Base-by-base conservation (phyloP, 164 flowering plant genomes). In the Taxillus chinensis region DNA sequence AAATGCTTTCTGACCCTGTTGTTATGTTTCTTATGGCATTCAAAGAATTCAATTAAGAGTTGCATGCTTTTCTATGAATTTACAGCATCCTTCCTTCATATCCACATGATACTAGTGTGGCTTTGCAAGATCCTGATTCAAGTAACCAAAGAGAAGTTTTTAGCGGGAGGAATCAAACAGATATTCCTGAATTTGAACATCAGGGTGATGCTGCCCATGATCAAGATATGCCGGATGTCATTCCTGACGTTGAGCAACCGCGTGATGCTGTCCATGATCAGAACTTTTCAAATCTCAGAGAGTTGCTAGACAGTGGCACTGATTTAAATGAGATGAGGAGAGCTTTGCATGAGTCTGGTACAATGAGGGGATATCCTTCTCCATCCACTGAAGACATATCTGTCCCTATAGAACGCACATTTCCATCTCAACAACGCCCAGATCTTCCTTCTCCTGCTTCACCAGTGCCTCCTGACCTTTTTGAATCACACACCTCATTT, bases 161-260 rank as follows among this genome's bases (percentile, higher is more conserved):
- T 5, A 38, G 14, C 11, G 66, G 53, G 39, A 50, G 48, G 55
- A 62, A 73, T 48, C 80, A 69, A 39, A 63, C 13, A 15, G 67
- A 70, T 64, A 10, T 69, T 13, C 84, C 82, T 13, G 86, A 75
- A 52, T 64, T 76, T 16, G 98, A 92, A 77, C 60, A 74, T 37
- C 62, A 72, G 81, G 85, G 90, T 27, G 89, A 83, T 67, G 80
- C 80, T 62, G 62, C 40, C 42, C 76, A 55, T 73, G 80, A 74
- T 49, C 41, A 51, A 12, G 62, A 54, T 50, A 3, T 45, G 14
- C 27, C 27, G 2, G 80, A 63, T 45, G 60, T 54, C 59, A 43
- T 66, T 71, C 70, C 75, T 5, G 41, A n/a, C 14, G 8, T 17
- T 53, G 56, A 14, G 14, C 12, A 7, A 1, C 8, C 14, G 17